phyloP scores from a whole-genome alignment of 768 basidiomycete genomes.

The Psilocybe cyanescens region DNA sequence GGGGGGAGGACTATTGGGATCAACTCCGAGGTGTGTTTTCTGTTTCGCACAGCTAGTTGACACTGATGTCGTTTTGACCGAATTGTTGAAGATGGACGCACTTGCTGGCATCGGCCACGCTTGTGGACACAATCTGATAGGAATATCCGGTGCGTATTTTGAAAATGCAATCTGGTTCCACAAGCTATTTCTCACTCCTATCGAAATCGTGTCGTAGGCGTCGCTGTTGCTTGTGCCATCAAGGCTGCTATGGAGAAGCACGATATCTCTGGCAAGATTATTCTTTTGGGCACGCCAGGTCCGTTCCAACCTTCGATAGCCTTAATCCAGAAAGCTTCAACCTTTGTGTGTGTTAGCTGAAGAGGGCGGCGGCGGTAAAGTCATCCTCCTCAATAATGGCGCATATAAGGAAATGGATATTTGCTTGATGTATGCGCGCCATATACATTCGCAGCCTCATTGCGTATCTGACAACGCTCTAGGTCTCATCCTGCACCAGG shows the following conservation, averaged over 20 bases:
- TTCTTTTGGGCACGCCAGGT: conserved; percentile 83
- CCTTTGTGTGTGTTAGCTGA: conserved; percentile 46
- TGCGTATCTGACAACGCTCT: neutral
- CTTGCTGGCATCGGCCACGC: conserved; percentile 67
- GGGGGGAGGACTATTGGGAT: conserved; percentile 77
- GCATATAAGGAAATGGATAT: conserved; percentile 79
- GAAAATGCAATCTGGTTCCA: neutral
- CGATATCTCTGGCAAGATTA: conserved; percentile 67
- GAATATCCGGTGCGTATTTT: conserved; percentile 47
- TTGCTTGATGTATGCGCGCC: conserved; percentile 65
- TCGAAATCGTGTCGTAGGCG: conserved; percentile 38
- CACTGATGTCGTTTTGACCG: neutral
- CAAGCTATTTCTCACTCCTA: conserved; percentile 11
- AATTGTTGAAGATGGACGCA: conserved; percentile 59
- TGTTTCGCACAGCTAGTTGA: neutral
- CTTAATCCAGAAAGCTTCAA: neutral
- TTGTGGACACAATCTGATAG: conserved; percentile 86
- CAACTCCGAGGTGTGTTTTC: conserved; percentile 66
- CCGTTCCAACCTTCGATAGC: neutral
- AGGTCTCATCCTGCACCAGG: conserved; percentile 89
- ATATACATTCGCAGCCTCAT: neutral
- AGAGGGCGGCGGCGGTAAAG: conserved; percentile 79
- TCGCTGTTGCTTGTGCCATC: conserved; percentile 71
- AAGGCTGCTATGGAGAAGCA: conserved; percentile 64
- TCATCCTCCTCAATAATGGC: conserved; percentile 64